A percentile compares a stretch with the other conserved stretches of the same genome.
Evolutionary conservation across 2,329 filamentous ascomycete genomes (phyloP).

Genomic region (Pseudogymnoascus sp.): DNA sequence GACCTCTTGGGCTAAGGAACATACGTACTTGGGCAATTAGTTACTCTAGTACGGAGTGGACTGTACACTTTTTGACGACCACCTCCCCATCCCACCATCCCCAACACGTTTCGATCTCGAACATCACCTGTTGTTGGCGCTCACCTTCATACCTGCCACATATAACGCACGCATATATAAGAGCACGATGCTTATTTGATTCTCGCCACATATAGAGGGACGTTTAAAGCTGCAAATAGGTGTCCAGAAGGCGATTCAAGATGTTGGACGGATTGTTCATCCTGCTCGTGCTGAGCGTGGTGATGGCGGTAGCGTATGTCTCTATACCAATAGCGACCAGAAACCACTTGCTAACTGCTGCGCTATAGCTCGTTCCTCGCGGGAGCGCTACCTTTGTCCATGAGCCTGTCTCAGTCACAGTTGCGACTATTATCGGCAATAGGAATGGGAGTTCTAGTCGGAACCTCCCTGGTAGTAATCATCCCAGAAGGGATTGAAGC

Average conservation of each 20-base stretch:
- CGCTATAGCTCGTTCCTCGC: constrained; percentile 76
- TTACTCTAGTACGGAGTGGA: background rate
- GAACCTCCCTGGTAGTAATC: constrained; percentile 92
- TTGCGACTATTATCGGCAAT: constrained; percentile 84
- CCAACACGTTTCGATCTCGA: background rate
- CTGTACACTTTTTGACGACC: background rate
- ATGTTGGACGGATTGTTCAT: constrained; percentile 32
- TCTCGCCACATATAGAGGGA: constrained; percentile 1
- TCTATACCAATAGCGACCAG: background rate
- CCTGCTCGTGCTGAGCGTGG: constrained; percentile 33
- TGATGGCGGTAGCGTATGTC: constrained; percentile 54
- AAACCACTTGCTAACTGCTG: background rate
- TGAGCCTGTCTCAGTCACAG: constrained; percentile 79
- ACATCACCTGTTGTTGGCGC: background rate
- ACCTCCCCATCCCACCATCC: background rate
- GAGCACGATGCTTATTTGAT: background rate
- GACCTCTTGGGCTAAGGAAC: background rate
- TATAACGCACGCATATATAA: background rate
- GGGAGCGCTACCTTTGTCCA: constrained; percentile 81
- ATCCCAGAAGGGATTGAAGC: constrained; percentile 96
- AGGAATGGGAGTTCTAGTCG: constrained; percentile 88
- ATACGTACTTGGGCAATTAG: background rate
- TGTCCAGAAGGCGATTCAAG: constrained; percentile 18
- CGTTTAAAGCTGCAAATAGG: background rate
- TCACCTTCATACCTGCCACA: background rate